These are phyloP conservation scores for Blepharisma undulans DNA, from an alignment of 169 alveolate species.

Conservation along the genomic window DNA sequence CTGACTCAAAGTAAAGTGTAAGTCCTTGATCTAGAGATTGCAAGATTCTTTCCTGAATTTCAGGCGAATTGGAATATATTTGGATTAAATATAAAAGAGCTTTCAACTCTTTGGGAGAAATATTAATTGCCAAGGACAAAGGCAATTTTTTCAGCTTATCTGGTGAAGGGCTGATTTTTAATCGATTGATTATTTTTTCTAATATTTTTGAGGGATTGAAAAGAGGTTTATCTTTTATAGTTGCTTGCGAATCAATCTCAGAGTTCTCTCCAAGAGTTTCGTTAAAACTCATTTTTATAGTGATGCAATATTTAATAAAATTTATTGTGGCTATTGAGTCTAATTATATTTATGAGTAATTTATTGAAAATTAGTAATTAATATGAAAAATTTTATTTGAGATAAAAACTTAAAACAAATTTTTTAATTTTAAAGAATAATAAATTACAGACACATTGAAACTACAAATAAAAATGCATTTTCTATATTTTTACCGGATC, in stretches of 20 bases:
- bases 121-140: background rate
- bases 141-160: background rate
- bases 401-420: no score
- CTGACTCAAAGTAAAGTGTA: background rate
- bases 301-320: background rate
- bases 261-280: background rate
- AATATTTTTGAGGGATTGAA: background rate
- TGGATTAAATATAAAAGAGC: background rate
- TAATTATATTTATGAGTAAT: background rate
- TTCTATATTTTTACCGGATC: slow-evolving; percentile 25
- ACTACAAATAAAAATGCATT: background rate
- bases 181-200: background rate
- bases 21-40: background rate
- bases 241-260: background rate
- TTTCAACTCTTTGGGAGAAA: background rate
- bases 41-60: background rate
- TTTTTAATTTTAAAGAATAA: background rate
- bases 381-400: background rate
- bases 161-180: background rate
- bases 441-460: background rate
- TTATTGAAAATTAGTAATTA: background rate
- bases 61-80: background rate
- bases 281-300: background rate
- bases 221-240: background rate
- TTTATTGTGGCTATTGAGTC: background rate